Base-by-base conservation (phyloP, 805 yeast species). In the Phaffomyces antillensis region DNA sequence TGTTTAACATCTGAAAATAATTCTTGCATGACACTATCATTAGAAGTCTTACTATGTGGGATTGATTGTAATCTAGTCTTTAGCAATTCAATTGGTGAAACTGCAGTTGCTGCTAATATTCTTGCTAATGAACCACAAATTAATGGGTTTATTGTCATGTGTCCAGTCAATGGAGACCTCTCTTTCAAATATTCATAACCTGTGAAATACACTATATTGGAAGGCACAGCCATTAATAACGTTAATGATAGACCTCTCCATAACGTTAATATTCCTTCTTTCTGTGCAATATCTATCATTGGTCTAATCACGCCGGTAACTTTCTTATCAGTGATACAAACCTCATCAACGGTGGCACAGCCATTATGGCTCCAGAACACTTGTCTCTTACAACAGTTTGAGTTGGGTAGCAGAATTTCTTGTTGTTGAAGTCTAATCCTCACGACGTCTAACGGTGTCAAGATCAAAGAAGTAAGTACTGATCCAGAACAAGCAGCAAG, bases 41-140 rank as follows among this genome's bases (percentile, higher is more conserved):
- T 15, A 5, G 44, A 33, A 2, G 46, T 51, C 40, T 33, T 61
- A 47, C 60, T 64, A 16, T 77, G 65, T 0, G 95, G 93, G 26
- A 86, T 83, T n/a, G 95, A 84, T 66, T 93, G 99, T 31, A 91
- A 68, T 52, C 98, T 69, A 0, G 99, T 93, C 59, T 87, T 86
- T 36, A 90, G 60, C 32, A 93, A 73, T 62, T 93, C 99, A 2
- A 91, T 59, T 0, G 99, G 99, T 0, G 96, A 81, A 1, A 93
- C 81, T 2, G 77, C 75, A 0, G 96, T 79, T 0, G 97, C 95
- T 0, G 97, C 86, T 49, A 90, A 49, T 0, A 81, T 71, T 50
- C 99, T 70, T 0, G 99, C 96, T 6, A 83, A 47, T 0, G 90
- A 77, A 2, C 99, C 99, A 60, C 96, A 88, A 0, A 86, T 24